Evolutionary conservation across 768 basidiomycete species (phyloP), one percentile per base, ranked within the genome.

Genomic region (Boletus huronensis): DNA sequence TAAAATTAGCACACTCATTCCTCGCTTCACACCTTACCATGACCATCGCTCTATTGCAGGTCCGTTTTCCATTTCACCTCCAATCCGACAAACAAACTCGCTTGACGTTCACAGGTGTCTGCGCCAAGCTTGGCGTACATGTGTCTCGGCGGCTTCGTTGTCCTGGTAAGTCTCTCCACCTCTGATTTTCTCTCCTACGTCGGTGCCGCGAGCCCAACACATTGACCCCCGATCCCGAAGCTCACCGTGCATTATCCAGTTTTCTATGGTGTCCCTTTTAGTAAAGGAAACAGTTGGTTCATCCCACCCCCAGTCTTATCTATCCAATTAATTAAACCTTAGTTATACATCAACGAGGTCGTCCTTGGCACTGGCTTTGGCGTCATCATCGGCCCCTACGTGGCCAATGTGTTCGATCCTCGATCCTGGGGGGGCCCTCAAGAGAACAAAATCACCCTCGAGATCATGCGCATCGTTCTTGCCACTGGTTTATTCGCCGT

Each of bases 401-500:
- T 77, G 45, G 81, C 83, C 28, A 78, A 80, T 34, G 72, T 87
- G 8, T 90, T 95, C 70, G 74, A 93, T 61, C 94, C 93, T 6
- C 79, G 87, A 3, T 75, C 77, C 3, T 97, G 93, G 93, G 80
- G 79, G 87, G 80, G 79, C 21, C 29, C 65, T 4, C 62, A 70
- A 14, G 64, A 75, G 34, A 72, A 71, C 35, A 77, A 81, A 63
- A 82, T 99, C 54, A 98, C 95, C 1, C 79, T 92, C 19, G 94
- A 96, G 70, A 73, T 96, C 17, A 94, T 87, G 74, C 80, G 94
- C 9, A 72, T 97, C 32, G 89, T 97, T 47, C 88, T 99, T 42
- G 95, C 88, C 3, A 87, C 90, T 2, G 91, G 93, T 26, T 82
- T 98, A 2, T 99, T 99, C 63, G 90, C 95, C 7, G 92, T 98